Percentiles rank a stretch among this genome's conserved stretches.
phyloP scores from a whole-genome alignment of 768 basidiomycete species.

The Kwoniella europaea region DNA sequence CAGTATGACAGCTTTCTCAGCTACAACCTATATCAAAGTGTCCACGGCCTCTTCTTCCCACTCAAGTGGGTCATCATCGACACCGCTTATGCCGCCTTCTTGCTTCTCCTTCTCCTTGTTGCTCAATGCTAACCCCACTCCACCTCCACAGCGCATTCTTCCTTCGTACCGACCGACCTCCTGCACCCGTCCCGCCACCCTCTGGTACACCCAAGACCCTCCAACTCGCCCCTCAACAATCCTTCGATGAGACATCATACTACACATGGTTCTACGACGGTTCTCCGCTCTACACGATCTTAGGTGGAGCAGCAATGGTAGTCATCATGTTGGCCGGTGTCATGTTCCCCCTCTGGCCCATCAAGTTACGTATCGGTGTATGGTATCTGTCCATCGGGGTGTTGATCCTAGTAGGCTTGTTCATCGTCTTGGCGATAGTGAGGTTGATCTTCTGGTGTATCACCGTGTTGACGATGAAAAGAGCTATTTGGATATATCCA shows the following conservation, averaged over 20 bases:
- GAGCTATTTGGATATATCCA: conserved; percentile 99
- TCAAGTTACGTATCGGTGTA: conserved; percentile 86
- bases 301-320: conserved; percentile 89
- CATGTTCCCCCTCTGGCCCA: conserved; percentile 99
- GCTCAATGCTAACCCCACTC: neutral
- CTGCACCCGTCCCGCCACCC: conserved; percentile 62
- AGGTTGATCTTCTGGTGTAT: conserved; percentile 91
- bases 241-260: conserved; percentile 77
- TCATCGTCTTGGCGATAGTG: conserved; percentile 88
- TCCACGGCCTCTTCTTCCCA: no score
- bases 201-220: conserved; percentile 69
- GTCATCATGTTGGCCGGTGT: conserved; percentile 91
- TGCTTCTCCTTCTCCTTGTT: no score
- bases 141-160: conserved; percentile 70
- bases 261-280: conserved; percentile 98
- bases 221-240: conserved; percentile 73
- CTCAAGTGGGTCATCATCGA: neutral
- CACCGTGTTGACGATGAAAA: conserved; percentile 80
- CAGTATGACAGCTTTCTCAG: conserved; percentile 22
- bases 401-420: conserved; percentile 83
- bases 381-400: conserved; percentile 92
- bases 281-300: conserved; percentile 88
- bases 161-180: conserved; percentile 78
- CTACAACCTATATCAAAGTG: no score
- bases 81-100: neutral